Conservation (phyloP, 805 yeast species). For the Ogataea degrootiae region DNA sequence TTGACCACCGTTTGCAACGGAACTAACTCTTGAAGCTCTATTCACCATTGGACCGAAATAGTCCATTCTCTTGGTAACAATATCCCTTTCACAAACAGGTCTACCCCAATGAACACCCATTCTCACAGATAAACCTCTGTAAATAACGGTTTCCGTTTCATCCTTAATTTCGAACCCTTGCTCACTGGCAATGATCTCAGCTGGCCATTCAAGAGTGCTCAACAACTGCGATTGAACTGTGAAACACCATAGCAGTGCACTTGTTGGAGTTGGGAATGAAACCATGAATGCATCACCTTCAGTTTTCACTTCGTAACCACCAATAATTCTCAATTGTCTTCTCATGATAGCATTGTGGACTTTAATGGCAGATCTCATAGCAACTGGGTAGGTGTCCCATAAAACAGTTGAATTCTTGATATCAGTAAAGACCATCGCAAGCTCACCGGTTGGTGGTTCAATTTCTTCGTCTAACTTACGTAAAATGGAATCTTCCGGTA, state of each 20-base stretch:
- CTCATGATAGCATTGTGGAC: conserved; percentile 94
- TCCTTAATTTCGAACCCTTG: conserved; percentile 83
- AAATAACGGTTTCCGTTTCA: conserved; percentile 51
- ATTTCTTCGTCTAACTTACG: conserved; percentile 87
- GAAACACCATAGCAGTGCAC: conserved; percentile 92
- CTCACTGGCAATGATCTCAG: conserved; percentile 76
- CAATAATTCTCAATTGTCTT: conserved; percentile 82
- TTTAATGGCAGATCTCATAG: conserved; percentile 95
- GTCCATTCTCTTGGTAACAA: conserved; percentile 96
- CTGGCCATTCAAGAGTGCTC: conserved; percentile 87
- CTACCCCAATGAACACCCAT: conserved; percentile 99
- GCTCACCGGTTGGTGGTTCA: conserved; percentile 88
- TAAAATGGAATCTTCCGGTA: conserved; percentile 69
- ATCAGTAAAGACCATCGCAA: conserved; percentile 97
- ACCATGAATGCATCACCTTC: conserved; percentile 99
- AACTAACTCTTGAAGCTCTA: conserved; percentile 86
- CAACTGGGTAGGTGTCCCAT: conserved; percentile 91
- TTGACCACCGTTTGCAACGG: conserved; percentile 98
- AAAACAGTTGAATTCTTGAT: conserved; percentile 87
- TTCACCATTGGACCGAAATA: conserved; percentile 99
- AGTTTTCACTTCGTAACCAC: conserved; percentile 97
- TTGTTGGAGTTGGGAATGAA: conserved; percentile 86
- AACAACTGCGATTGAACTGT: conserved; percentile 82
- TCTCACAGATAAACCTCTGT: conserved; percentile 87
- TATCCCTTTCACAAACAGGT: conserved; percentile 93